phyloP scores from a whole-genome alignment of 768 basidiomycete species.

The Xerocomellus intermedius region DNA sequence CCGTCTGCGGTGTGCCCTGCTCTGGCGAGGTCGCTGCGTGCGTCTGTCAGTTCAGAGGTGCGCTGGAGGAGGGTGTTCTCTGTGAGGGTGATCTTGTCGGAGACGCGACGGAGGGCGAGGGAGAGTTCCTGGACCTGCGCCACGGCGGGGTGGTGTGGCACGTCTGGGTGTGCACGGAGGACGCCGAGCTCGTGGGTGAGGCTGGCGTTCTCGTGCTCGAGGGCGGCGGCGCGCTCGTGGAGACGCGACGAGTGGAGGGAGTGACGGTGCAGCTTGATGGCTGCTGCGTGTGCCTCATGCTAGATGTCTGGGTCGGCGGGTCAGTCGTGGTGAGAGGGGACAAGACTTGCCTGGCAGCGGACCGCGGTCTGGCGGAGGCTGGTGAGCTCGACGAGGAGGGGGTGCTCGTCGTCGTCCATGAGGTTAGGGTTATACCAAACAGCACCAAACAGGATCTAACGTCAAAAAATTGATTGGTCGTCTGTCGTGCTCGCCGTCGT shows the following conservation, averaged over 20 bases:
- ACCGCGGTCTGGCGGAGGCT: constrained; percentile 46
- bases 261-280: constrained; percentile 64
- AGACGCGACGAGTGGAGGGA: constrained; percentile 47
- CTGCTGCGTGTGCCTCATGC: constrained; percentile 70
- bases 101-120: constrained; percentile 63
- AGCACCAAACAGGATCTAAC: constrained; percentile 15
- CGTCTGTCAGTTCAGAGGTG: constrained; percentile 45
- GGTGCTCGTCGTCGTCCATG: constrained; percentile 31
- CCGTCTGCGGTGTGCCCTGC: constrained; percentile 44
- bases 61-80: constrained; percentile 53
- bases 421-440: constrained; percentile 25
- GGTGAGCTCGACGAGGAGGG: constrained; percentile 48
- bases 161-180: constrained; percentile 54
- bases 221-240: constrained; percentile 20
- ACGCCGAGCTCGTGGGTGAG: constrained; percentile 54
- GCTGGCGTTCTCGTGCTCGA: constrained; percentile 60
- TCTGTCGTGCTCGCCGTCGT: constrained; percentile 6
- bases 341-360: constrained; percentile 46
- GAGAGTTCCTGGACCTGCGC: constrained; percentile 56
- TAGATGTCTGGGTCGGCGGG: constrained; percentile 21
- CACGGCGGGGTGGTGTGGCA: constrained; percentile 37
- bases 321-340: not conserved
- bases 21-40: constrained; percentile 43
- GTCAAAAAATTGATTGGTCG: constrained; percentile 13
- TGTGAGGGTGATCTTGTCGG: constrained; percentile 62